Conservation (phyloP, 2,329 filamentous ascomycete genomes). For the Cadophora gregata region DNA sequence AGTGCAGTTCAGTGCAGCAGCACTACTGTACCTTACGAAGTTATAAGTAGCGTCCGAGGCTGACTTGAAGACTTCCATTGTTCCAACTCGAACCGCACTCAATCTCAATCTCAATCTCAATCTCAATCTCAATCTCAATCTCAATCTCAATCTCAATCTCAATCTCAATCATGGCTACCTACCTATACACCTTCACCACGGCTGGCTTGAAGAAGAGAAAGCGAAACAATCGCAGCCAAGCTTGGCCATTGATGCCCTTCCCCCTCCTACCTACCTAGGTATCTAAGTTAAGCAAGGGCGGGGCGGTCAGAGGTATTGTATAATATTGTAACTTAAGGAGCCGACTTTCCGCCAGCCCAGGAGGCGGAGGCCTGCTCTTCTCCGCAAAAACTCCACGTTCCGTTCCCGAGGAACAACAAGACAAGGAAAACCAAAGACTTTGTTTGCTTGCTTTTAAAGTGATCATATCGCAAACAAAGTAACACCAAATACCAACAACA, state of each 20-base stretch:
- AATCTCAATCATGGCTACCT: too few relatives aligned
- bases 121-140: neutral
- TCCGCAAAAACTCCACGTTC: neutral
- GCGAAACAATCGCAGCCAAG: neutral
- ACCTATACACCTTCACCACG: neutral
- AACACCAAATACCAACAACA: neutral
- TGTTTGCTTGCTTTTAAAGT: neutral
- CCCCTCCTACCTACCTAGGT: too few relatives aligned
- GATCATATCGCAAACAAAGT: neutral
- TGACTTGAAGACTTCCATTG: conserved; percentile 8
- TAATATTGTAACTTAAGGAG: too few relatives aligned
- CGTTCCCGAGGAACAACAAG: neutral
- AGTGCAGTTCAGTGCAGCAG: too few relatives aligned
- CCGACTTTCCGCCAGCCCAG: too few relatives aligned
- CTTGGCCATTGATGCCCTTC: too few relatives aligned
- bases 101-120: neutral
- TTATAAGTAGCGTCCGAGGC: neutral
- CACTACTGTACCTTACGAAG: too few relatives aligned
- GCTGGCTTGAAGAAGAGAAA: neutral
- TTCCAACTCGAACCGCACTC: neutral
- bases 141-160: neutral
- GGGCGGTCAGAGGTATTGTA: too few relatives aligned
- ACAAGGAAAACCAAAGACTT: neutral
- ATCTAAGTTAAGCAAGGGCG: too few relatives aligned
- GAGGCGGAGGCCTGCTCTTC: neutral